Percentiles rank a stretch among this genome's conserved stretches.
phyloP scores from a whole-genome alignment of 345 rosid species.

The Orychophragmus violaceus region DNA sequence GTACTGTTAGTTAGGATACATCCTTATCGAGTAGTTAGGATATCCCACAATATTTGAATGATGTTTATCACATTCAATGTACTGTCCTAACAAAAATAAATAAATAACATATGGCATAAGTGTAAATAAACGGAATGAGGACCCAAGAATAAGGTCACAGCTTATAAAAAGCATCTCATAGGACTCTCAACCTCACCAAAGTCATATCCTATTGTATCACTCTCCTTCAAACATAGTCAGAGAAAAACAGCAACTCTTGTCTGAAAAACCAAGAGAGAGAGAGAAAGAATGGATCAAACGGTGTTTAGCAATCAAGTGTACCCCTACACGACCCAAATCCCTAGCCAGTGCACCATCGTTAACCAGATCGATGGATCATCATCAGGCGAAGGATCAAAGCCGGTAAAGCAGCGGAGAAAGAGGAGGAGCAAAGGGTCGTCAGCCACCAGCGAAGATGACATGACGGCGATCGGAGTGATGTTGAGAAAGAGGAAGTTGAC shows the following conservation, averaged over 20 bases:
- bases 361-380: conserved; percentile 25
- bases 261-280: conserved; percentile 2
- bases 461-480: conserved; percentile 14
- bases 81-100: not conserved
- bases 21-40: too few species aligned
- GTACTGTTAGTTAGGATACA: too few species aligned
- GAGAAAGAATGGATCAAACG: conserved; percentile 7
- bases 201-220: conserved; percentile 16
- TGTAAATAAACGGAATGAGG: conserved; percentile 6
- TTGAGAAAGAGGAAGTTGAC: conserved; percentile 71
- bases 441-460: conserved; percentile 24
- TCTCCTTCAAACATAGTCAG: conserved; percentile 17
- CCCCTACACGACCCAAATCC: conserved; percentile 5
- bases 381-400: conserved; percentile 41
- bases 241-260: conserved; percentile 22
- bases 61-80: not conserved
- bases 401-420: conserved; percentile 44
- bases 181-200: conserved; percentile 24
- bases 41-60: not conserved
- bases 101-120: not conserved
- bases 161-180: conserved; percentile 28
- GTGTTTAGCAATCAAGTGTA: conserved; percentile 17
- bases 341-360: conserved; percentile 2
- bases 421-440: conserved; percentile 45
- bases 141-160: conserved; percentile 14